Evolutionary conservation across 1,284 basidiomycete genomes (phyloP), one percentile per base, ranked within the genome.

Genomic region (Pseudozyma thailandica): DNA sequence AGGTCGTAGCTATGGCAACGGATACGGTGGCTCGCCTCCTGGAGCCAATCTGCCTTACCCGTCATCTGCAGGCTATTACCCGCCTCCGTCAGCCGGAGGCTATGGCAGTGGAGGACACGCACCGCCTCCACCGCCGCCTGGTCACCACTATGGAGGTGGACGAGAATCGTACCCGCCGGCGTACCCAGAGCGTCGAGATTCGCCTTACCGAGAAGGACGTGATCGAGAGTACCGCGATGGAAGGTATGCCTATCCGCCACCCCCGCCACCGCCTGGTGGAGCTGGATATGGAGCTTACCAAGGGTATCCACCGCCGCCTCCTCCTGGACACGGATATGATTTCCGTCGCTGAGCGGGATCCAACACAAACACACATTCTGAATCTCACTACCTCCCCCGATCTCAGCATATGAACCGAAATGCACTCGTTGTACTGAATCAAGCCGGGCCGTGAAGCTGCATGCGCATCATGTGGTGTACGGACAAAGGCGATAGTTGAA

Each of bases 261-360:
- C 68, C 4, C 60, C 59, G 10, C 58, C 65, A 13, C 55, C 60
- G n/a, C 43, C 55, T 8, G 48, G 56, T 16, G 56, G 68, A 39
- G 52, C 12, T 25, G 57, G 57, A 6, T 64, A 64, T 42, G 60
- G 56, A 31, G 52, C 52, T 3, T 64, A 64, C 10, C 57, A 54
- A 18, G 25, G 53, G 18, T 56, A 60, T n/a, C 59, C 52, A 13
- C 68, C 61, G 7, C 61, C 61, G 0, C 66, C 55, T 2, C 58
- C 65, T 21, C 54, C 66, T 13, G 48, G 50, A 39, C 68, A 71
- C 27, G 60, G 51, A 23, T 63, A 70, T 26, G 68, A 71, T 28
- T 71, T 64, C 49, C 61, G 68, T 16, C 61, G 68, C 37, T 71
- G 53, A 71, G 30, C 44, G n/a, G n/a, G n/a, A n/a, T n/a, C n/a